phyloP scores from a whole-genome alignment of 164 flowering plant genomes.

The Nelumbo lutea region DNA sequence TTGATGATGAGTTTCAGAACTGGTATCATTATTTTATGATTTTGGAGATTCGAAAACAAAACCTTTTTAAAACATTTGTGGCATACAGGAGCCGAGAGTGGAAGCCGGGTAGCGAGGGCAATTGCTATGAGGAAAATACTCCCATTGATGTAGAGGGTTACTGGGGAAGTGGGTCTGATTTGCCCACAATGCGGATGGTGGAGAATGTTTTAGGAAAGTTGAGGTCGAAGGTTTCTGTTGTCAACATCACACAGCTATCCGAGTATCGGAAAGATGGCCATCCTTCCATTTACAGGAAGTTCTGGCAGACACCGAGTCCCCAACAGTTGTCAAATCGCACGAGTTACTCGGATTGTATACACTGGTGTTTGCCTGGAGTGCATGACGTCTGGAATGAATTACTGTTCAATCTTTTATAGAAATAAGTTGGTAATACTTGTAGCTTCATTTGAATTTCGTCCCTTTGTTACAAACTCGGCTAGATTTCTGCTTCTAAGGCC shows the following conservation, averaged over 20 bases:
- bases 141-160: slow-evolving; percentile 56
- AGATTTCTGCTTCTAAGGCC: no score
- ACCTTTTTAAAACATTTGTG: not conserved
- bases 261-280: slow-evolving; percentile 95
- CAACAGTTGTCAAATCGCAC: slow-evolving; percentile 65
- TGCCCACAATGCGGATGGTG: slow-evolving; percentile 81
- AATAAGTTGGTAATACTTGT: not conserved
- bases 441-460: no score
- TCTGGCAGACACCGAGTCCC: slow-evolving; percentile 75
- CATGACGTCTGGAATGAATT: slow-evolving; percentile 96
- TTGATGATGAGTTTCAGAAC: not conserved
- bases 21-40: not conserved
- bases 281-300: slow-evolving; percentile 82
- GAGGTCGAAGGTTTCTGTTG: slow-evolving; percentile 54
- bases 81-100: slow-evolving; percentile 79
- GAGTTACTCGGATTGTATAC: slow-evolving; percentile 87
- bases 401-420: slow-evolving; percentile 58
- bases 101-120: slow-evolving; percentile 75
- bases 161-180: slow-evolving; percentile 91
- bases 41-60: not conserved
- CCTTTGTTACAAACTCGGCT: no score
- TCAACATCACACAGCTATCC: slow-evolving; percentile 93
- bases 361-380: slow-evolving; percentile 98
- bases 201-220: slow-evolving; percentile 46
- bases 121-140: slow-evolving; percentile 60